Base-by-base conservation (phyloP, 768 basidiomycete genomes). In the Steccherinum ochraceum region DNA sequence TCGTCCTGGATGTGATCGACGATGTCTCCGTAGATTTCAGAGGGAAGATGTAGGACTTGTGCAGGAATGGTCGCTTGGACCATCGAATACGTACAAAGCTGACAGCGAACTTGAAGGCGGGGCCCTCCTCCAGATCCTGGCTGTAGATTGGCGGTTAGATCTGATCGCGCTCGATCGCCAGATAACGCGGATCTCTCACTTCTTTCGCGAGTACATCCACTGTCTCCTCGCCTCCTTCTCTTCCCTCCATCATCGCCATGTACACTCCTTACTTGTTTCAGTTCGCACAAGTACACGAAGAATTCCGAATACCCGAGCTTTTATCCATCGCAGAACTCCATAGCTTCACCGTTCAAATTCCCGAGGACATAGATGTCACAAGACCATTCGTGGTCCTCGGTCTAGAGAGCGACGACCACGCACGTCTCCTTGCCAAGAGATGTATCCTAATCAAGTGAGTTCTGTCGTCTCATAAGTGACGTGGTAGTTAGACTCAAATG, bases 241-340 rank as follows among this genome's bases (percentile, higher is more conserved):
- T n/a, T n/a, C n/a, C n/a, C n/a, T n/a, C n/a, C n/a, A n/a, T 35
- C 30, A 35, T 16, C 7, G 7, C 41, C 7, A 43, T 43, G 41
- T 18, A 24, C 3, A 52, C 50, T 2, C 44, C 57, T 26, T 83
- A 80, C 56, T 75, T 93, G 50, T 68, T 94, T 48, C 75, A 86
- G 41, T 89, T 93, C 67, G 89, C 90, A 2, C 89, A 89, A 65
- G 77, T 75, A 4, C 90, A 95, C 63, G 72, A 78, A 27, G 84
- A 89, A 27, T 95, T 95, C 62, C 75, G 93, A 21, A 65, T 94
- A 12, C 92, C 93, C 26, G 91, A 93, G 63, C 77, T 96, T 0
- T 65, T 69, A 24, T 93, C 92, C 3, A 65, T 93, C 35, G 78
- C 89, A 2, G 81, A 93, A 58, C 74, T 92, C 0, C 64, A 86